Evolutionary conservation across 495 filamentous ascomycete genomes (phyloP), one percentile per base, ranked within the genome.

Genomic region (Trichoderma erinaceum): DNA sequence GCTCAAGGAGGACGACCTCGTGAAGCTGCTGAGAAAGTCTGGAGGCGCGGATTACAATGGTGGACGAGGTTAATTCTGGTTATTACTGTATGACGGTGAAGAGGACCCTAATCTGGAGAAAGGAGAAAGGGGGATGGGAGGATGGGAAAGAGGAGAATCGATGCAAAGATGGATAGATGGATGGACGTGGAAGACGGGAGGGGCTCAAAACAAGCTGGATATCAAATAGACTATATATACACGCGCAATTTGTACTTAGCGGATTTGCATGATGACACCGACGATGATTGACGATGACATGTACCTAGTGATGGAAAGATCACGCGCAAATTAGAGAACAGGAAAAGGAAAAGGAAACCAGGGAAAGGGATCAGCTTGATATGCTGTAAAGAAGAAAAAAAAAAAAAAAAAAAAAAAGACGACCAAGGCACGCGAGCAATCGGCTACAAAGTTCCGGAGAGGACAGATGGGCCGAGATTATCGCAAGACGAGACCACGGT

Each of bases 31-130:
- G 69, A 73, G 85, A 70, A 83, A 80, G 76, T 84, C 85, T 0
- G 84, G 84, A 32, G 85, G 85, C 25, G 85, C 85, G 3, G 84
- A 87, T 74, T 87, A 86, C 75, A 85, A 86, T 69, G 84, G 84
- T 5, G 84, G 84, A 44, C 74, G 84, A 63, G 84, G 84, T n/a
- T 84, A 25, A 66, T 35, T 35, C 1, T 29, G 56, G 56, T 6
- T 6, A 48, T 16, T 48, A 4, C 4, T 6, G 12, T 48, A 46
- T n/a, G 12, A 4, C 13, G 0, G 44, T 3, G 44, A 48, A n/a
- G n/a, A n/a, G 44, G 44, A 38, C 1, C 43, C 12, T 46, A 46
- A 46, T 46, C 1, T 44, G 41, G 41, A 44, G 41, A 16, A 12
- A 12, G 12, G 12, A 43, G n/a, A 16, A 16, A 16, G 44, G 44